Evolutionary conservation across 257 asterid species (phyloP).

Genomic region (Nicotiana tabacum): DNA sequence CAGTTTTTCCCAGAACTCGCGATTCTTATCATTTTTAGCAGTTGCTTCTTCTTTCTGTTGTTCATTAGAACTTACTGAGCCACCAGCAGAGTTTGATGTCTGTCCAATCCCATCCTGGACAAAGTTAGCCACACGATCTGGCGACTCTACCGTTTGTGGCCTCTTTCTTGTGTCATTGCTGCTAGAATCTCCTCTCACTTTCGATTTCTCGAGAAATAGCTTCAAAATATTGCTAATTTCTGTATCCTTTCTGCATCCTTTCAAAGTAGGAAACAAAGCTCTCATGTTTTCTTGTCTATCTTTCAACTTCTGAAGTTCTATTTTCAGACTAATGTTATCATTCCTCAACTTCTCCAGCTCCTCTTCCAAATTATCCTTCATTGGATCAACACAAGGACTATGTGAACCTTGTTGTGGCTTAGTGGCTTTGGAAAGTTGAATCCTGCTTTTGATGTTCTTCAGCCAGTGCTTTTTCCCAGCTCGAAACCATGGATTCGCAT

Average conservation of each 20-base stretch:
- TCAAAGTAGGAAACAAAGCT: slow-evolving; percentile 15
- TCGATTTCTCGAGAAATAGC: slow-evolving; percentile 13
- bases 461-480: slow-evolving; percentile 37
- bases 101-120: slow-evolving; percentile 7
- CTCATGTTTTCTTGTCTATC: slow-evolving; percentile 14
- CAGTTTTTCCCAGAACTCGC: slow-evolving; percentile 27
- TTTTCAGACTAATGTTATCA: slow-evolving; percentile 30
- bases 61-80: slow-evolving; percentile 15
- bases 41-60: slow-evolving; percentile 5
- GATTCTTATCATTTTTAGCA: slow-evolving; percentile 17
- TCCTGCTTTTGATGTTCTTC: slow-evolving; percentile 33
- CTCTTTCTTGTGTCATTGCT: slow-evolving; percentile 10
- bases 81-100: slow-evolving; percentile 17
- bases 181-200: slow-evolving; percentile 8
- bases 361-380: slow-evolving; percentile 9
- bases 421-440: slow-evolving; percentile 1
- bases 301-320: slow-evolving; percentile 27
- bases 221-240: slow-evolving; percentile 13
- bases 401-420: neutral
- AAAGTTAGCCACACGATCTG: neutral
- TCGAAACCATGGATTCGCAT: slow-evolving; percentile 41
- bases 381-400: slow-evolving; percentile 4
- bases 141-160: neutral
- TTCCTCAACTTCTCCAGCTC: slow-evolving; percentile 20
- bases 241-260: slow-evolving; percentile 1